Conservation (phyloP, 768 basidiomycete genomes). For the Psilocybe azurescens region DNA sequence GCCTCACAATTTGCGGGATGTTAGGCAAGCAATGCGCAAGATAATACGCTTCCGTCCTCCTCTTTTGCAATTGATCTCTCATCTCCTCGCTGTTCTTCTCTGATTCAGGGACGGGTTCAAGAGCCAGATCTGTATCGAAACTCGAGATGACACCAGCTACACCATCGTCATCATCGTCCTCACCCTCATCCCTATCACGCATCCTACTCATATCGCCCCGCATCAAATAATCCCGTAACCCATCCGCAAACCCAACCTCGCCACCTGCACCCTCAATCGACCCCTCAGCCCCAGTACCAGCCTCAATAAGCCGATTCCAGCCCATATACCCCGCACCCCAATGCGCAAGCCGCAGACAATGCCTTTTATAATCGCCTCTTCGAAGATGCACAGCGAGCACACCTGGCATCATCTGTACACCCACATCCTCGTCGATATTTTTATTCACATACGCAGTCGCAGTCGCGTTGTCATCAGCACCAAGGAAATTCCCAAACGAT, state of each 20-base stretch:
- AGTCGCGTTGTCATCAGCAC: no score
- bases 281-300: not conserved
- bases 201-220: not conserved
- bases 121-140: not conserved
- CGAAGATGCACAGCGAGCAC: slow-evolving; percentile 61
- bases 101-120: not conserved
- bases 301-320: slow-evolving; percentile 47
- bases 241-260: not conserved
- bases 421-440: no score
- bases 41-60: slow-evolving; percentile 35
- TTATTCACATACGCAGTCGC: no score
- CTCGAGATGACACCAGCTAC: not conserved
- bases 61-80: not conserved
- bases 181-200: not conserved
- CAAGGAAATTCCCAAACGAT: no score
- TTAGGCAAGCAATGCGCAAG: slow-evolving; percentile 49
- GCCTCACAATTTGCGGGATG: slow-evolving; percentile 43
- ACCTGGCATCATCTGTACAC: slow-evolving; percentile 28
- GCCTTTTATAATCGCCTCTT: slow-evolving; percentile 60
- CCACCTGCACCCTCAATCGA: not conserved
- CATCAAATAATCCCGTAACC: not conserved
- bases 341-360: slow-evolving; percentile 54
- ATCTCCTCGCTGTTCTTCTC: slow-evolving; percentile 16
- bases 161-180: not conserved
- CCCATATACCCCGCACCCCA: slow-evolving; percentile 55